phyloP scores from a whole-genome alignment of 2,329 filamentous ascomycete genomes.

The Phymatotrichopsis omnivora region DNA sequence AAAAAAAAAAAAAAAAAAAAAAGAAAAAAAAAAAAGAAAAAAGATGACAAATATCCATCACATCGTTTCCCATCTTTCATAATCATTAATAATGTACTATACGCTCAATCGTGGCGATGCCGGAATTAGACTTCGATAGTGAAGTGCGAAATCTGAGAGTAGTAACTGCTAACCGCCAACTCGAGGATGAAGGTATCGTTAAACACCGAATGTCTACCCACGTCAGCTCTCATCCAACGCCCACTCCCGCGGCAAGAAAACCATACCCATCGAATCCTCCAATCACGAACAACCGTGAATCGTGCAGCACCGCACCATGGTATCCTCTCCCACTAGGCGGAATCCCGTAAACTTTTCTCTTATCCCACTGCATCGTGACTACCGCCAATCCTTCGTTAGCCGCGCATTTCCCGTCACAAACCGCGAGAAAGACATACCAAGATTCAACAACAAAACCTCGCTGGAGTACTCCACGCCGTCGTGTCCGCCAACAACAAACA shows the following conservation, averaged over 20 bases:
- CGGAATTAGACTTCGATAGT: constrained; percentile 50
- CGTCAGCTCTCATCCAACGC: too few species aligned
- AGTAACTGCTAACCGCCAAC: constrained; percentile 60
- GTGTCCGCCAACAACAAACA: constrained; percentile 61
- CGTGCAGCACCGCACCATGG: constrained; percentile 55
- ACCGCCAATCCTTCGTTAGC: constrained; percentile 2
- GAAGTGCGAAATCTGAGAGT: constrained; percentile 64
- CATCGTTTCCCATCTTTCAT: neutral
- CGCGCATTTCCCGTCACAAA: neutral
- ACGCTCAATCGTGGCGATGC: neutral
- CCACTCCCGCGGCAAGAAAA: neutral
- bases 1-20: constrained; percentile 18
- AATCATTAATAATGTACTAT: constrained; percentile 5
- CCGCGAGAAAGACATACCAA: constrained; percentile 33
- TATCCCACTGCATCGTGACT: constrained; percentile 66
- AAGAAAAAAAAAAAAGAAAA: constrained; percentile 17
- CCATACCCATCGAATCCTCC: constrained; percentile 55
- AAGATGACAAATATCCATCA: constrained; percentile 6
- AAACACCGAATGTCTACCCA: constrained; percentile 46
- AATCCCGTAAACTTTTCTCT: constrained; percentile 49
- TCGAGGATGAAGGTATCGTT: constrained; percentile 58
- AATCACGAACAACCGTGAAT: constrained; percentile 53
- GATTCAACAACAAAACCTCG: constrained; percentile 57
- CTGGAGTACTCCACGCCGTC: constrained; percentile 61
- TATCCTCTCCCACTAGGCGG: constrained; percentile 55